Base-by-base conservation (phyloP, 352 stramenopile species). In the Thraustochytrium sp. region DNA sequence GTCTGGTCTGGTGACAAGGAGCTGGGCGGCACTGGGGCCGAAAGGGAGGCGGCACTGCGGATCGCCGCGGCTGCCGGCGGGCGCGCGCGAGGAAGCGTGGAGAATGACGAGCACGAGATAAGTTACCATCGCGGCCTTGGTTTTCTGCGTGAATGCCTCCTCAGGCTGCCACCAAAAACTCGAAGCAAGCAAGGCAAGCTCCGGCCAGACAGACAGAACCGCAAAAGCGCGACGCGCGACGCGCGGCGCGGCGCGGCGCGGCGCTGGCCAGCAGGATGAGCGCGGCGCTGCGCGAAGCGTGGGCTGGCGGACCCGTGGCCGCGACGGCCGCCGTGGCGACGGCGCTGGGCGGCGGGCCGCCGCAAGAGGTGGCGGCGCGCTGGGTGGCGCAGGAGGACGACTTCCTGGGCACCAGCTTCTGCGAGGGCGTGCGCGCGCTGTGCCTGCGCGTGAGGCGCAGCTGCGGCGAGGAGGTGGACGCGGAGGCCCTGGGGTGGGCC, bases 391-490 rank as follows among this genome's bases (percentile, higher is more conserved):
- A 75, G 18, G 62, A 44, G 16, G 68, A 8, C 53, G 42, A 31
- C 26, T 61, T 63, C 34, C 34, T 61, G 5, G 42, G 13, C 5
- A 61, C 3, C 0, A 36, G 16, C 34, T 48, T 80, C 38, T 11
- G 5, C 8, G 48, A 4, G 29, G 68, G 31, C 48, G 51, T 72
- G 46, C 34, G 37, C 8, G 26, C 68, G n/a, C 26, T 61, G 5
- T 46, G 31, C 31, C 44, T 26, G 23, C 48, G 68, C 34, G 68
- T 80, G 48, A 23, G 42, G 23, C 26, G 68, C 8, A 53, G 31
- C 68, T 61, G 42, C 29, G 68, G 68, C 11, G 68, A 63, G 42
- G 68, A 80, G 18, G 21, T 63, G 13, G 51, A 68, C n/a, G n/a
- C 34, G 16, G 68, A 80, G 13, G 36, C 21, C 21, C 23, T 80